Percentiles rank a stretch among this genome's conserved stretches.
Evolutionary conservation across 495 filamentous ascomycete species (phyloP).

Genomic region (Penicillium cataractarum): DNA sequence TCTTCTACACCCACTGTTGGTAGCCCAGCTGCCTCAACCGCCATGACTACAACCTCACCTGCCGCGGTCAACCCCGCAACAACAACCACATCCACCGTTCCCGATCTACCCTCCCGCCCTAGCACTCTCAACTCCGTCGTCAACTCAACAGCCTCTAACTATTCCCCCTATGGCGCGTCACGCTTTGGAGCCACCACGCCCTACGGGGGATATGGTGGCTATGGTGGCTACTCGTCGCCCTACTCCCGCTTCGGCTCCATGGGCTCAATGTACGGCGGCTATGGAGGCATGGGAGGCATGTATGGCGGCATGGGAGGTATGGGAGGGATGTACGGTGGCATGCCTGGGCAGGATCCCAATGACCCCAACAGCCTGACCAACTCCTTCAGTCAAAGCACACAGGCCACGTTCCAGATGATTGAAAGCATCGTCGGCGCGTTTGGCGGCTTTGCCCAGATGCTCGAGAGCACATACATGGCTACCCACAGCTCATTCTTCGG

Average conservation of each 20-base stretch:
- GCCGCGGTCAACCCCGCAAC: conserved; percentile 48
- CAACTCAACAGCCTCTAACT: conserved; percentile 80
- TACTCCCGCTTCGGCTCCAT: conserved; percentile 70
- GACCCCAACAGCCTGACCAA: conserved; percentile 92
- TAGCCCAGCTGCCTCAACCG: conserved; percentile 43
- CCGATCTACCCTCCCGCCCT: conserved; percentile 80
- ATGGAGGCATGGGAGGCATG: conserved; percentile 59
- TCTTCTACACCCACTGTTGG: conserved; percentile 38
- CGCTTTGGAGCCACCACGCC: conserved; percentile 55
- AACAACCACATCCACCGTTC: conserved; percentile 54
- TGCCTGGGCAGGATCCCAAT: conserved; percentile 70
- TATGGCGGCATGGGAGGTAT: conserved; percentile 53
- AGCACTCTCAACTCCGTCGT: conserved; percentile 74
- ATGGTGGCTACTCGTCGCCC: conserved; percentile 60
- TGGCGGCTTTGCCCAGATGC: conserved; percentile 97
- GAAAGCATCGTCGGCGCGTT: conserved; percentile 98
- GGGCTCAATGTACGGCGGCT: conserved; percentile 60
- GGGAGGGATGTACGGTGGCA: conserved; percentile 62
- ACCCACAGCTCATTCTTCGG: conserved; percentile 98
- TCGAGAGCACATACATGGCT: conserved; percentile 99
- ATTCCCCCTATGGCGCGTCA: conserved; percentile 72
- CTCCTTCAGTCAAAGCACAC: conserved; percentile 86
- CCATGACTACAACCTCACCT: conserved; percentile 44
- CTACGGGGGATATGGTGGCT: conserved; percentile 54
- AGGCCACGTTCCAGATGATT: conserved; percentile 98